phyloP scores from a whole-genome alignment of 1,139 yeast species.

The Arxiozyma telluris region DNA sequence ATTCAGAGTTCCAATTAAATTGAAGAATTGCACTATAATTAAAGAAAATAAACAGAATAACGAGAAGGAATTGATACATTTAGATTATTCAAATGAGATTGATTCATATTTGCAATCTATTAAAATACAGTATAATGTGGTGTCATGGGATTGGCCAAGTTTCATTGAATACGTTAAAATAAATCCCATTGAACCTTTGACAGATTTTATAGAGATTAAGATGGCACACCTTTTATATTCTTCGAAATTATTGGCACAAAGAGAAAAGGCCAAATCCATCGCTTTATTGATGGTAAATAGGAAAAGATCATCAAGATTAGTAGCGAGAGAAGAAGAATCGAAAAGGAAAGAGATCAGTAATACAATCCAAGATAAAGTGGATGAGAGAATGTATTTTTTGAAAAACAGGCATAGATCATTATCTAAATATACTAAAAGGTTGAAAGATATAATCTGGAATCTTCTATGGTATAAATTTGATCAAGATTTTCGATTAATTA shows the following conservation, averaged over 20 bases:
- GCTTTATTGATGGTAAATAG: constrained; percentile 25
- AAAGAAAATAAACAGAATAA: constrained; percentile 12
- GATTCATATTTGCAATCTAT: constrained; percentile 23
- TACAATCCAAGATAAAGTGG: constrained; percentile 25
- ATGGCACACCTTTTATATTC: constrained; percentile 20
- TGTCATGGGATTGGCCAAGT: constrained; percentile 23
- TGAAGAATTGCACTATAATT: constrained; percentile 24
- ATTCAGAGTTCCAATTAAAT: constrained; percentile 24
- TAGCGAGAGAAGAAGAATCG: constrained; percentile 28
- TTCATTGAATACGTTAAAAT: constrained; percentile 15
- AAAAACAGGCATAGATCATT: constrained; percentile 21
- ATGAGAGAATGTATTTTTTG: constrained; percentile 24
- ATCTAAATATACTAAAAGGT: constrained; percentile 17
- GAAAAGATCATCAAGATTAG: constrained; percentile 29
- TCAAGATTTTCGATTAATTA: constrained; percentile 19
- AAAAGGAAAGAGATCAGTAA: constrained; percentile 24
- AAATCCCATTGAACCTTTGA: neutral
- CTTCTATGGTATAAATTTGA: constrained; percentile 26
- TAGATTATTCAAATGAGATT: constrained; percentile 27
- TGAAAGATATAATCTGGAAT: constrained; percentile 26
- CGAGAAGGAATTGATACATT: constrained; percentile 20
- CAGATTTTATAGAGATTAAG: constrained; percentile 6
- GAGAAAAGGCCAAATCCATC: constrained; percentile 24
- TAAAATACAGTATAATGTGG: constrained; percentile 14
- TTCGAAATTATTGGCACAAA: constrained; percentile 19